Percentiles rank a stretch among this genome's conserved stretches.
Conservation (phyloP, 2,329 filamentous ascomycete genomes). For the Neophaeococcomyces aloes region DNA sequence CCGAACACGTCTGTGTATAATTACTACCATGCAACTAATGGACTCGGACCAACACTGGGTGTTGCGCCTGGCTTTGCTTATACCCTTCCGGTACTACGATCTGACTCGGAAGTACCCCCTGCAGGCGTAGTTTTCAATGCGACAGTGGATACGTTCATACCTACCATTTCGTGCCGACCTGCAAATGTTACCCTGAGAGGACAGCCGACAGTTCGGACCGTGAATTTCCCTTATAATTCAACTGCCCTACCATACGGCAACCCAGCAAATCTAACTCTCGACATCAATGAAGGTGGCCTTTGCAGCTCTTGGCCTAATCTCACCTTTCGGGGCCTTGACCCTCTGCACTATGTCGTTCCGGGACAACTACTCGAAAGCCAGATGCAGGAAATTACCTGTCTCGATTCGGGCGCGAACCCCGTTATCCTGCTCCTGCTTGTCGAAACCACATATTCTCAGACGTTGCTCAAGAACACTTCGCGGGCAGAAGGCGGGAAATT, state of each 20-base stretch:
- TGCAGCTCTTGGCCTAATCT: constrained; percentile 13
- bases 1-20: constrained; percentile 17
- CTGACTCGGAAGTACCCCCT: constrained; percentile 7
- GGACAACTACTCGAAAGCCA: constrained; percentile 13
- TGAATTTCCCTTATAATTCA: constrained; percentile 7
- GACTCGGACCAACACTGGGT: constrained; percentile 16
- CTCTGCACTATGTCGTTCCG: constrained; percentile 18
- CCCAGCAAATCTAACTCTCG: constrained; percentile 17
- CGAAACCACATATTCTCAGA: constrained; percentile 17
- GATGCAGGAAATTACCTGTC: constrained; percentile 17
- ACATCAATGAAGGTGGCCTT: constrained; percentile 13
- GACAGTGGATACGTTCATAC: constrained; percentile 18
- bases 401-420: constrained; percentile 11
- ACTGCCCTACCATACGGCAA: constrained; percentile 7
- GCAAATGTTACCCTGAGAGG: constrained; percentile 14
- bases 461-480: constrained; percentile 16
- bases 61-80: constrained; percentile 17
- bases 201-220: constrained; percentile 12
- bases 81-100: constrained; percentile 11
- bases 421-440: constrained; percentile 18
- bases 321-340: constrained; percentile 15
- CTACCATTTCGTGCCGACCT: constrained; percentile 14
- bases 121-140: constrained; percentile 13
- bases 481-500: constrained; percentile 16
- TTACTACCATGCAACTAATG: constrained; percentile 17